These are phyloP conservation scores for Phytophthora aleatoria DNA, from an alignment of 352 stramenopile species.

Conservation along the genomic window DNA sequence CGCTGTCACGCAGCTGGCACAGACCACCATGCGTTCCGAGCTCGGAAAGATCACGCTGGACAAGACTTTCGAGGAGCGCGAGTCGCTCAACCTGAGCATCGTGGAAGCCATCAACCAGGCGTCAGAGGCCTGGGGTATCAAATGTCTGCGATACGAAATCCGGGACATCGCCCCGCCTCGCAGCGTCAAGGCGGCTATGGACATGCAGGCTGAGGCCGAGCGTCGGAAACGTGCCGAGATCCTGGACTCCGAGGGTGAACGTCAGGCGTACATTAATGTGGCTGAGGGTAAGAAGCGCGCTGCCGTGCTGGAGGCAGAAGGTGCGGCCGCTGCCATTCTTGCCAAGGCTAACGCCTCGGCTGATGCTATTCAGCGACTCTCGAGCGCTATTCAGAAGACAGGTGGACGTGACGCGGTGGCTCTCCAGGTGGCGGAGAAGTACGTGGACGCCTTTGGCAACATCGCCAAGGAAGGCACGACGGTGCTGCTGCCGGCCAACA, in stretches of 20 bases:
- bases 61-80: conserved; percentile 93
- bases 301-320: conserved; percentile 84
- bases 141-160: conserved; percentile 92
- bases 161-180: conserved; percentile 88
- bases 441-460: conserved; percentile 91
- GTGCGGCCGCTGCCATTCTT: conserved; percentile 85
- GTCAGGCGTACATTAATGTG: conserved; percentile 91
- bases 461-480: conserved; percentile 92
- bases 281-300: conserved; percentile 91
- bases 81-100: conserved; percentile 92
- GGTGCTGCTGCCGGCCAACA: conserved; percentile 79
- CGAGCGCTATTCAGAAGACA: conserved; percentile 61
- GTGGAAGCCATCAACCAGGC: conserved; percentile 92
- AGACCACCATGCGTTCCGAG: conserved; percentile 92
- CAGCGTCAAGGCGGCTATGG: conserved; percentile 90
- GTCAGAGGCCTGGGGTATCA: conserved; percentile 89
- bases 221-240: conserved; percentile 92
- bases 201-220: conserved; percentile 93
- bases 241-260: conserved; percentile 90
- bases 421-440: conserved; percentile 91
- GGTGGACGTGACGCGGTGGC: conserved; percentile 83
- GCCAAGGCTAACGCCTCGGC: conserved; percentile 83
- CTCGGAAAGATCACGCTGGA: conserved; percentile 93
- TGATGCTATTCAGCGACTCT: conserved; percentile 78
- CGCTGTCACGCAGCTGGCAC: conserved; percentile 90